A percentile compares a stretch with the other conserved stretches of the same genome.
phyloP scores from a whole-genome alignment of 1,284 basidiomycete species.

The Trichosporon coremiiforme region DNA sequence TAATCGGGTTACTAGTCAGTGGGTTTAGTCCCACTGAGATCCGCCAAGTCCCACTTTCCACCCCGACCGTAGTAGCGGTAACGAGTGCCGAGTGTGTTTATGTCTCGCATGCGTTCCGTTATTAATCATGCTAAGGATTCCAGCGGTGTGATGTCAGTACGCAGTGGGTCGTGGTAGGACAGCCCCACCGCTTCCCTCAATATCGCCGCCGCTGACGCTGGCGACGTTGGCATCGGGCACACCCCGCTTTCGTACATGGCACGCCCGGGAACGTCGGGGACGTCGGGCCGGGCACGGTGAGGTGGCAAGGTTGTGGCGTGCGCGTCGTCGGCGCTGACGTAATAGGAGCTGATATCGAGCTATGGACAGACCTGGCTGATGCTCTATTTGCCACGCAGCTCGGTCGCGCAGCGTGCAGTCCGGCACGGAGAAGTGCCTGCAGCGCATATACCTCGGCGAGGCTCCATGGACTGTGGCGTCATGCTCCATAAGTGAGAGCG shows the following conservation, averaged over 20 bases:
- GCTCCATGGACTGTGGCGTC: too few species aligned
- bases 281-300: background rate
- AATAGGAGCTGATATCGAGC: background rate
- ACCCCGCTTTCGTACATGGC: too few species aligned
- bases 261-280: too few species aligned
- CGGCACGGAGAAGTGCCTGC: background rate
- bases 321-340: background rate
- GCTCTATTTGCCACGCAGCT: background rate
- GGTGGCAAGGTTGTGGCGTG: background rate
- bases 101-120: background rate
- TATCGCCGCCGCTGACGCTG: too few species aligned
- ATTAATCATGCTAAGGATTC: background rate
- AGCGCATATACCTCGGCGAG: background rate
- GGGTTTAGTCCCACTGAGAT: background rate
- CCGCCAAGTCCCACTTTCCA: background rate
- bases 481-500: background rate
- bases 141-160: background rate
- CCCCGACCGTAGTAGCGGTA: background rate
- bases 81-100: background rate
- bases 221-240: background rate
- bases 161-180: background rate
- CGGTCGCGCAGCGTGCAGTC: background rate
- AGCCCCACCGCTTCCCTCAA: background rate
- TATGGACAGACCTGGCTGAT: background rate
- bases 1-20: background rate